Evolutionary conservation across 2,329 filamentous ascomycete species (phyloP), one percentile per base, ranked within the genome.

Genomic region (Cytospora schulzeri): DNA sequence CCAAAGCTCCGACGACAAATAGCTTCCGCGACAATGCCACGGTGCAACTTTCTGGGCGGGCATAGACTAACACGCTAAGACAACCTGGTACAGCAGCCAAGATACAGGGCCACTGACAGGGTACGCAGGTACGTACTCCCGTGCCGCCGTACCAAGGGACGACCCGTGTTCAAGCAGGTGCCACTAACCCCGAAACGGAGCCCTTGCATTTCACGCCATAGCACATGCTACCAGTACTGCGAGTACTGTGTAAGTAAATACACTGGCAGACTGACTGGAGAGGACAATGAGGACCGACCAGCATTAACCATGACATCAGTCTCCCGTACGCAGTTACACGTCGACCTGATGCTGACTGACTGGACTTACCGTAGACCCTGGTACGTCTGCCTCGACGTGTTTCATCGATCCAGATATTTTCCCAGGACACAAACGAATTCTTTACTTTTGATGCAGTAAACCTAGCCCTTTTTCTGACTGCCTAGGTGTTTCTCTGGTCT

Each of bases 1-100:
- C n/a, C n/a, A n/a, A 48, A 48, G 45, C 45, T 48, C 8, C 9
- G 22, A 15, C 45, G n/a, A 22, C 4, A 15, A 35, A 35, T 9
- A 48, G 45, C 45, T 48, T 48, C 45, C n/a, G 45, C 45, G 45
- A 48, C 45, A 48, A 48, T 48, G 45, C 45, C 45, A 48, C 45
- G 45, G 45, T 24, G n/a, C 45, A 48, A 48, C n/a, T 48, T 48
- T 48, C 45, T 3, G 45, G n/a, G 45, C 22, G 38, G n/a, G 38
- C 38, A 41, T 35, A 11, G 33, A 35, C 33, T 15, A 35, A 3
- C 31, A 33, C 31, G 31, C 31, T 33, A 33, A 33, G 2, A 33
- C 4, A 9, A 33, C 31, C 31, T 7, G 31, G 31, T n/a, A n/a
- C n/a, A n/a, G n/a, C n/a, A n/a, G n/a, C n/a, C n/a, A n/a, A n/a